phyloP scores from a whole-genome alignment of 139 green algal genomes.

The Tetratostichococcus sp. region DNA sequence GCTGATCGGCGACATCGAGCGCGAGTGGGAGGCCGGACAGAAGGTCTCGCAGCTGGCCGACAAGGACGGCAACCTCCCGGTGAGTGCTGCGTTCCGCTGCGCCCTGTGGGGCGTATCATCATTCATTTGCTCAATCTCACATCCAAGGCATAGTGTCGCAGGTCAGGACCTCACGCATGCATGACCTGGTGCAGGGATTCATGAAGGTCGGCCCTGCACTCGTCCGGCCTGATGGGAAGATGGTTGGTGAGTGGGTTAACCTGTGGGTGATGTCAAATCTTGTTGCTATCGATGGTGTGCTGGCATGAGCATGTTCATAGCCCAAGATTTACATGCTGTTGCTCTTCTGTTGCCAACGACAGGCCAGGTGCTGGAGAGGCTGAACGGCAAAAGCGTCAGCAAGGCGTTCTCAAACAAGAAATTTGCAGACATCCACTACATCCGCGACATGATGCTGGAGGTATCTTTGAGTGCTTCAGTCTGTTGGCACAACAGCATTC shows the following conservation, averaged over 20 bases:
- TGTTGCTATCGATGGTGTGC: too few relatives aligned
- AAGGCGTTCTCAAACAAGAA: background rate
- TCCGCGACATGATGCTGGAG: background rate
- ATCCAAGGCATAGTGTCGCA: too few relatives aligned
- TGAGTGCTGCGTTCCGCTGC: background rate
- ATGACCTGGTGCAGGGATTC: background rate
- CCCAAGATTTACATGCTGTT: too few relatives aligned
- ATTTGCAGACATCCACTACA: background rate
- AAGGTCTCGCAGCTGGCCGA: background rate
- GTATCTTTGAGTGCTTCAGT: too few relatives aligned
- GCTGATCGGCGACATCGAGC: background rate
- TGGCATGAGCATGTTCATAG: too few relatives aligned
- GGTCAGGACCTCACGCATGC: too few relatives aligned
- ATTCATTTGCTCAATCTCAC: too few relatives aligned
- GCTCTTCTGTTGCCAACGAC: too few relatives aligned
- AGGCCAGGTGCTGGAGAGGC: background rate
- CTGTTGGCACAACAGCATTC: too few relatives aligned
- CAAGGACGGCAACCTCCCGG: background rate
- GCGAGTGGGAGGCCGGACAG: background rate
- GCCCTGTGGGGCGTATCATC: too few relatives aligned
- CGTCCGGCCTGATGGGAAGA: background rate
- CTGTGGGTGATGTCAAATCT: too few relatives aligned
- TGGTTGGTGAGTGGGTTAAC: background rate
- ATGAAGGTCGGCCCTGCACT: background rate
- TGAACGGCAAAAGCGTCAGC: background rate